Evolutionary conservation across 208 protist species (phyloP).

Genomic region (Crithidia mellificae): DNA sequence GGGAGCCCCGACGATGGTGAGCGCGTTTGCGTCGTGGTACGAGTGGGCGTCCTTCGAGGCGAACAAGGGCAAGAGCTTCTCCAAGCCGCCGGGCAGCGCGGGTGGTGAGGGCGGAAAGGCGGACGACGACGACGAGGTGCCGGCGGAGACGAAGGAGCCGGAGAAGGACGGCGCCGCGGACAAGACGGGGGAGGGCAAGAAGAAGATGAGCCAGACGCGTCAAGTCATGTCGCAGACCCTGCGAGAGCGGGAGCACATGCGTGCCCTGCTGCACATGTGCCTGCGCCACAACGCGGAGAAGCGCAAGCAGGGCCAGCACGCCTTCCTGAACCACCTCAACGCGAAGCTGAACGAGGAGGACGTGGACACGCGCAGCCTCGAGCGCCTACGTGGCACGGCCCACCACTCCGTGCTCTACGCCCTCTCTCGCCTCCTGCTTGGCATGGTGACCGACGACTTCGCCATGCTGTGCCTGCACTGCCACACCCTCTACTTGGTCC

Average conservation of each 20-base stretch:
- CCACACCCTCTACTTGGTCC: constrained; percentile 68
- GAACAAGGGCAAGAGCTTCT: constrained; percentile 52
- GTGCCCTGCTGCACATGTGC: constrained; percentile 84
- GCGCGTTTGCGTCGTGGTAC: constrained; percentile 77
- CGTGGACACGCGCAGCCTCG: constrained; percentile 67
- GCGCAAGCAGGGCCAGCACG: constrained; percentile 79
- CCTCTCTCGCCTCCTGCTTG: constrained; percentile 75
- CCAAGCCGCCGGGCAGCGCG: constrained; percentile 9
- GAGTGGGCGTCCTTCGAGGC: constrained; percentile 84
- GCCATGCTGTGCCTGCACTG: constrained; percentile 77
- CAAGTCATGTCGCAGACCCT: constrained; percentile 71
- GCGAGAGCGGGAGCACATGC: constrained; percentile 78
- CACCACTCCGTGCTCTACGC: constrained; percentile 85
- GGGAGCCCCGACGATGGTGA: constrained; percentile 50
- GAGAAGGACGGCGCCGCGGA: constrained; percentile 8
- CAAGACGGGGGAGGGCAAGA: constrained; percentile 26
- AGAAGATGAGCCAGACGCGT: constrained; percentile 51
- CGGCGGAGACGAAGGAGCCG: constrained; percentile 33
- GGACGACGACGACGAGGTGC: constrained; percentile 18
- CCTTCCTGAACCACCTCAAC: constrained; percentile 85
- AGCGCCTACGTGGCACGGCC: constrained; percentile 62
- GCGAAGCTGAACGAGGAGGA: constrained; percentile 58
- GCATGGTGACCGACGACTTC: constrained; percentile 86
- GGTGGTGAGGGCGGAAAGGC: not conserved
- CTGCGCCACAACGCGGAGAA: constrained; percentile 73